phyloP scores from a whole-genome alignment of 805 yeast species.

The Candida glaebosa region DNA sequence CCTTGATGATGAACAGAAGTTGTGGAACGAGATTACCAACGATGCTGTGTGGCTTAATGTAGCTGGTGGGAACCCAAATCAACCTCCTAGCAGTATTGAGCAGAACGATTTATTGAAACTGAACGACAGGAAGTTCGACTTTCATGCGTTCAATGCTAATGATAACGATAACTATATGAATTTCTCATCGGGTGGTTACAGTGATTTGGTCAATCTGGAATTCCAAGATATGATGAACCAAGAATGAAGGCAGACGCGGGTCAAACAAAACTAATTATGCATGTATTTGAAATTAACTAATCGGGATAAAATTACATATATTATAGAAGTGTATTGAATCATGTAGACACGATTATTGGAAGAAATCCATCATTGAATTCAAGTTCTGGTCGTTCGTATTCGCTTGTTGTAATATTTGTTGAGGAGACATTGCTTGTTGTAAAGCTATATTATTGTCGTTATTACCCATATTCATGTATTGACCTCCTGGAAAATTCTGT shows the following conservation, averaged over 20 bases:
- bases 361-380: not conserved
- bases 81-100: slow-evolving; percentile 15
- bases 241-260: no score
- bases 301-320: not conserved
- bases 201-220: slow-evolving; percentile 37
- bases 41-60: slow-evolving; percentile 71
- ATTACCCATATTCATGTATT: slow-evolving; percentile 5
- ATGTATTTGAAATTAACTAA: not conserved
- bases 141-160: not conserved
- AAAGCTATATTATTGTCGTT: not conserved
- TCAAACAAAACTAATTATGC: not conserved
- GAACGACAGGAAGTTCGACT: slow-evolving; percentile 4
- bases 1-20: slow-evolving; percentile 42
- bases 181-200: slow-evolving; percentile 24
- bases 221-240: slow-evolving; percentile 26
- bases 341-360: slow-evolving; percentile 2
- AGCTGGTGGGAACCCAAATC: slow-evolving; percentile 19
- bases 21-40: slow-evolving; percentile 76
- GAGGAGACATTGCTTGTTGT: slow-evolving; percentile 31
- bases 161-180: slow-evolving; percentile 1
- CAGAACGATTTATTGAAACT: slow-evolving; percentile 3
- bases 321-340: not conserved
- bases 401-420: slow-evolving; percentile 35
- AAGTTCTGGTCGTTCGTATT: slow-evolving; percentile 6
- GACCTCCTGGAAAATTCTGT: slow-evolving; percentile 12